These are phyloP conservation scores for Breynia disticha DNA, from an alignment of 441 rosid genomes.

Conservation along the genomic window DNA sequence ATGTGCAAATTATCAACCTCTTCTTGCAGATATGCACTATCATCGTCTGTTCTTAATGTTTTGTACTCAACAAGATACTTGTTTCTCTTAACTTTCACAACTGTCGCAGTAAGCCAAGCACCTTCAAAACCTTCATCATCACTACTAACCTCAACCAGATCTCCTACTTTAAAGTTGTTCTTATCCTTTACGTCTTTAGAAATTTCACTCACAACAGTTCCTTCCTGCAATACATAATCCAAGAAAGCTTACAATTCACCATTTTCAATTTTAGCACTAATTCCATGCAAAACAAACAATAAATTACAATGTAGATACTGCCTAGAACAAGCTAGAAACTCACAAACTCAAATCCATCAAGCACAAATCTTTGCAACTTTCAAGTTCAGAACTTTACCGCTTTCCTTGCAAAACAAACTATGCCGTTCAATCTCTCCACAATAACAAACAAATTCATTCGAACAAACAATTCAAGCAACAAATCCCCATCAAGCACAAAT, in stretches of 20 bases:
- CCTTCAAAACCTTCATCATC: constrained; percentile 83
- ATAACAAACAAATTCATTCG: too few species aligned
- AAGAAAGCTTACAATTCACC: not conserved
- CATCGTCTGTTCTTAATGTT: constrained; percentile 61
- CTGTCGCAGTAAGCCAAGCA: constrained; percentile 73
- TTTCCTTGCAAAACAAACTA: too few species aligned
- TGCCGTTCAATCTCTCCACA: too few species aligned
- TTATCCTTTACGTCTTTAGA: constrained; percentile 9
- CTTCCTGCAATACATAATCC: not conserved
- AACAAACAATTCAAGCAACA: too few species aligned
- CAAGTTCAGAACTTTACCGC: too few species aligned
- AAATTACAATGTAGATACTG: too few species aligned
- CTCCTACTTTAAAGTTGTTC: constrained; percentile 27
- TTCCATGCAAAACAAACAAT: too few species aligned
- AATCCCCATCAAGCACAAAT: too few species aligned
- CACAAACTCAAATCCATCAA: too few species aligned
- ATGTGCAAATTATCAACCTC: constrained; percentile 36
- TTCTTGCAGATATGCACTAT: constrained; percentile 56
- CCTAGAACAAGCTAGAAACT: too few species aligned
- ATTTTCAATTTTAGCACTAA: too few species aligned
- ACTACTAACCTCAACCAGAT: constrained; percentile 59
- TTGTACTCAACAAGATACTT: constrained; percentile 57
- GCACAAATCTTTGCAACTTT: too few species aligned
- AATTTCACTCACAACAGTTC: not conserved
- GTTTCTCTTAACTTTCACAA: constrained; percentile 29